Evolutionary conservation across 192 early-diverging fungal genomes (phyloP), one percentile per base, ranked within the genome.

Genomic region (Linnemannia elongata): DNA sequence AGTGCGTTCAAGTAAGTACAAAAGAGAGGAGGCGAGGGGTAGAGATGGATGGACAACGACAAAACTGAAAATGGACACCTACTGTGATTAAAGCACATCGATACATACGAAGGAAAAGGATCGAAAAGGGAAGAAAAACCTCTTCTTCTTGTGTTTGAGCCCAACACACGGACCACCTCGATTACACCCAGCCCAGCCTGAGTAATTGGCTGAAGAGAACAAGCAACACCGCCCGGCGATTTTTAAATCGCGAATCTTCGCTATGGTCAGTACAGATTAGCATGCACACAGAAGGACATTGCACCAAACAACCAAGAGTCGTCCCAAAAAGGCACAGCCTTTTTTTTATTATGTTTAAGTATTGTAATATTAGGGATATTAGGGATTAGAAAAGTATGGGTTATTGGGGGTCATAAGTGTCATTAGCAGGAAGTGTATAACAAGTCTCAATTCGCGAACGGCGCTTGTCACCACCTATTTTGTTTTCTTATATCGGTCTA

Each of bases 351-450:
- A 41, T 69, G 9, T 71, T n/a, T 71, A 39, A 45, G 35, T 72
- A 72, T 44, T 73, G 41, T 30, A 47, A 60, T 60, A 27, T 60
- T 27, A 60, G 57, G 57, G n/a, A 60, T 60, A 27, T 60, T 27
- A 60, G 57, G 57, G n/a, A 60, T 55, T 55, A 60, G 57, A 60
- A n/a, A n/a, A 60, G 6, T 33, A 45, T n/a, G 6, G 45, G 72
- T 42, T 73, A 24, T 5, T 24, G 71, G 6, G 18, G 72, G 72
- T 74, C 72, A 74, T 74, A 33, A 74, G 42, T 24, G 10, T 66
- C 60, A 30, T 66, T 33, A 66, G 7, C 10, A 24, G 27, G 13
- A 13, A 15, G 60, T 30, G 60, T 66, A 13, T 13, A 6, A 6
- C 38, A 39, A 39, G 38, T 39, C 38, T 39, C 38, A 39, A 39